These are phyloP conservation scores for Plasmodium gonderi DNA, from an alignment of 169 alveolate genomes.

Conservation along the genomic window DNA sequence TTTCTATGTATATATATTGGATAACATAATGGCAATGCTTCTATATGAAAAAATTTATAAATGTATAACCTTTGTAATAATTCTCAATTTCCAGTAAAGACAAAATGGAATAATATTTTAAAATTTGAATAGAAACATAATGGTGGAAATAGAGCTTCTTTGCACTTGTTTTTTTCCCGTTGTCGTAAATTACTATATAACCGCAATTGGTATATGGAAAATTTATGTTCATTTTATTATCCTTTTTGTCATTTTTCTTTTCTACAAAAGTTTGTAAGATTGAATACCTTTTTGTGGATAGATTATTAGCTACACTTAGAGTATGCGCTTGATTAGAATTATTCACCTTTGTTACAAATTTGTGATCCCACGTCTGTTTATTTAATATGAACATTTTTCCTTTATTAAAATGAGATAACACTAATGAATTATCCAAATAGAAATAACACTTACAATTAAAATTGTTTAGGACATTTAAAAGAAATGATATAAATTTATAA, in stretches of 20 bases:
- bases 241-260: slow-evolving; percentile 32
- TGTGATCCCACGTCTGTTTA: not conserved
- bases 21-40: too few species aligned
- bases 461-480: slow-evolving; percentile 35
- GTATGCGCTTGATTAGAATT: not conserved
- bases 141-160: slow-evolving; percentile 23
- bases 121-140: slow-evolving; percentile 26
- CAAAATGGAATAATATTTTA: slow-evolving; percentile 29
- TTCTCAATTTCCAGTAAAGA: slow-evolving; percentile 45
- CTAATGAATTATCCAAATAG: slow-evolving; percentile 31
- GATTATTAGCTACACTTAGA: not conserved
- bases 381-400: not conserved
- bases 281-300: slow-evolving; percentile 7
- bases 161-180: slow-evolving; percentile 2
- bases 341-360: slow-evolving; percentile 9
- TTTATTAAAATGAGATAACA: slow-evolving; percentile 34
- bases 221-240: slow-evolving; percentile 21
- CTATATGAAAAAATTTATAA: too few species aligned
- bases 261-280: slow-evolving; percentile 21
- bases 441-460: slow-evolving; percentile 11
- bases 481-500: slow-evolving; percentile 38
- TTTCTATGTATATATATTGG: too few species aligned
- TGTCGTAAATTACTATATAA: slow-evolving; percentile 37
- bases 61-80: slow-evolving; percentile 5
- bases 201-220: slow-evolving; percentile 32